Percentiles rank a stretch among this genome's conserved stretches.
These are phyloP conservation scores for Trichoderma sp. DNA, from an alignment of 2,329 filamentous ascomycete genomes.

Conservation along the genomic window DNA sequence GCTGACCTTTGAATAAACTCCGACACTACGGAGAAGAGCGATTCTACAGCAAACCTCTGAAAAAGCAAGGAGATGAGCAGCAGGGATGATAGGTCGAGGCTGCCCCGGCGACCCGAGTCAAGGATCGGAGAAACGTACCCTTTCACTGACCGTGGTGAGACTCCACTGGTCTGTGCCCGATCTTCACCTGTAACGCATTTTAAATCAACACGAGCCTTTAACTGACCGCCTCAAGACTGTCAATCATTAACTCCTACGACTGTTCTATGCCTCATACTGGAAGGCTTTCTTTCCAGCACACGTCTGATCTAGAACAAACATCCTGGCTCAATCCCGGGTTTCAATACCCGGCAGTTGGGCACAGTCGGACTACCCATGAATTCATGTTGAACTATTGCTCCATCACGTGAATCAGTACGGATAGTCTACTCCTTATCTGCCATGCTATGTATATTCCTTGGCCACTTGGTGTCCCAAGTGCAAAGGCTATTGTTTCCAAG, in stretches of 20 bases:
- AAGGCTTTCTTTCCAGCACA: not conserved
- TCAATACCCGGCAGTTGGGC: not conserved
- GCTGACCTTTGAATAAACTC: not conserved
- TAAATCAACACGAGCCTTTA: not conserved
- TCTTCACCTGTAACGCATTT: conserved; percentile 9
- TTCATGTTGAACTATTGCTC: not conserved
- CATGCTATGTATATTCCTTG: not conserved
- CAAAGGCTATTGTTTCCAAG: not conserved
- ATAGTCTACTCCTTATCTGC: not conserved
- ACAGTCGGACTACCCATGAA: not conserved
- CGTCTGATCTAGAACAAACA: not conserved
- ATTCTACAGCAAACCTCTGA: not conserved
- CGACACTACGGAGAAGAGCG: not conserved
- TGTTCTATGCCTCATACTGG: not conserved
- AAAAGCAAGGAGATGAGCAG: conserved; percentile 5
- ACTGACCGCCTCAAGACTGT: not conserved
- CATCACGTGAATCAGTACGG: not conserved
- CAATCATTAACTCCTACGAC: not conserved
- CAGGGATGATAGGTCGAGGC: conserved; percentile 4
- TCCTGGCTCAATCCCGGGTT: not conserved
- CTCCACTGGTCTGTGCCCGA: not conserved
- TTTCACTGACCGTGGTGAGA: conserved; percentile 2
- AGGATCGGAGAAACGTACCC: not conserved
- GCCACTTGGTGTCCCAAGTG: not conserved
- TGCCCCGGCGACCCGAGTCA: not conserved